These are phyloP conservation scores for Graphilbum ipis-grandicollis DNA, from an alignment of 2,329 filamentous ascomycete species.

Conservation along the genomic window DNA sequence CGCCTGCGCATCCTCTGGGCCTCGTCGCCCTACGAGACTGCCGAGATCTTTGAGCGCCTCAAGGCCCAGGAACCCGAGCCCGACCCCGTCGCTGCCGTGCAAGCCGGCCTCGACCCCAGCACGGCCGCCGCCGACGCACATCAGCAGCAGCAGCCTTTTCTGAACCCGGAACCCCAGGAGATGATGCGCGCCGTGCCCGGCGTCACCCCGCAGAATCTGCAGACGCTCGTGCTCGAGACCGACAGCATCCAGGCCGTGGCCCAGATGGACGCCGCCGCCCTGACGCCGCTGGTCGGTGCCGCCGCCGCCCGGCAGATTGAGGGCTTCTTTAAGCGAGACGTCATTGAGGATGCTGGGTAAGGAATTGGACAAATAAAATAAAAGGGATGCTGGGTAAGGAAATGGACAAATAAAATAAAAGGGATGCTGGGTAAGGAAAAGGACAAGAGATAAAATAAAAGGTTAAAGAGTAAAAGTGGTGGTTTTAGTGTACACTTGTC, in stretches of 20 bases:
- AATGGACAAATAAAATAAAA: conserved; percentile 3
- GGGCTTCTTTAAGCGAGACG: conserved; percentile 59
- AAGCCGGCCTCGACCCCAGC: conserved; percentile 55
- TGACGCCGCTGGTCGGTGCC: conserved; percentile 59
- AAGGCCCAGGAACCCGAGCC: conserved; percentile 84
- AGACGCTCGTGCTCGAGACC: conserved; percentile 51
- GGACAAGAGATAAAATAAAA: no score
- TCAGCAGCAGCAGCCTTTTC: no score
- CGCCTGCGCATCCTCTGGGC: conserved; percentile 87
- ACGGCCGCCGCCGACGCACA: conserved; percentile 43
- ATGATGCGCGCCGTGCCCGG: conserved; percentile 79
- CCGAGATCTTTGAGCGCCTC: conserved; percentile 87
- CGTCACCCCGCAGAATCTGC: conserved; percentile 62
- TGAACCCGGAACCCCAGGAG: conserved; percentile 72
- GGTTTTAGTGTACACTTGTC: no score
- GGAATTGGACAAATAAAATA: conserved; percentile 4
- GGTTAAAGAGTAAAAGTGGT: no score
- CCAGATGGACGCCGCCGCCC: conserved; percentile 61
- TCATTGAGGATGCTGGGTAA: conserved; percentile 39
- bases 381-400: no score
- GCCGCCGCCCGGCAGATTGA: conserved; percentile 62
- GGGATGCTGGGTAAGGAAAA: background rate
- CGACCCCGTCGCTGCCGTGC: conserved; percentile 73
- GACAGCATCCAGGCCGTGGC: conserved; percentile 68
- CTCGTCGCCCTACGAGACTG: conserved; percentile 82